Conservation (phyloP, 2,329 filamentous ascomycete genomes). For the Aspergillus costaricaensis region DNA sequence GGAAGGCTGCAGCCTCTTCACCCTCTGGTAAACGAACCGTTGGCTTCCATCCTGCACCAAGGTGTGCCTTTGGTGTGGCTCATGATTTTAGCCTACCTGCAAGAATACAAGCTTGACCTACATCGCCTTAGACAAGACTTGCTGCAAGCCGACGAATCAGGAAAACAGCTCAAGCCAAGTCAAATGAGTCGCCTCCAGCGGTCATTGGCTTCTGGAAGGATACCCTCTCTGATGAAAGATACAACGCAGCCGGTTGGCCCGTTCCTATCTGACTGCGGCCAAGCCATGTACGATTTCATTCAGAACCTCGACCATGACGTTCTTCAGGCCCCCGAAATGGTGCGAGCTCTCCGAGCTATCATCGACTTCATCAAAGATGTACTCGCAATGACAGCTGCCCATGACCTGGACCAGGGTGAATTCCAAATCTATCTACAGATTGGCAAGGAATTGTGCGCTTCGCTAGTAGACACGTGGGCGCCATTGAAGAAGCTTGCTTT, state of each 20-base stretch:
- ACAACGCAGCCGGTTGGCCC: constrained; percentile 42
- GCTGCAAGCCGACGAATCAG: constrained; percentile 33
- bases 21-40: constrained; percentile 44
- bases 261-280: constrained; percentile 42
- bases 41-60: constrained; percentile 30
- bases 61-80: constrained; percentile 26
- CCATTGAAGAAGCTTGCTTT: constrained; percentile 31
- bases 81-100: constrained; percentile 35
- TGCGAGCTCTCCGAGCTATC: constrained; percentile 34
- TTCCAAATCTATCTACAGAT: constrained; percentile 57
- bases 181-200: constrained; percentile 46
- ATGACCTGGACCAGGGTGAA: constrained; percentile 53
- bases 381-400: constrained; percentile 43
- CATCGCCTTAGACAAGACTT: constrained; percentile 38
- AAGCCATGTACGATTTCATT: constrained; percentile 38
- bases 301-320: constrained; percentile 31
- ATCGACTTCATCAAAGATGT: constrained; percentile 54
- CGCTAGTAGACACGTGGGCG: constrained; percentile 29
- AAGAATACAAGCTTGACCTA: constrained; percentile 41
- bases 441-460: constrained; percentile 39
- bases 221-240: constrained; percentile 45
- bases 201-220: constrained; percentile 44
- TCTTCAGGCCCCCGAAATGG: constrained; percentile 27
- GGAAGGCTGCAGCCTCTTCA: constrained; percentile 38
- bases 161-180: constrained; percentile 40